These are phyloP conservation scores for Oryza punctata DNA, from an alignment of 176 grass and related monocot species.

Conservation along the genomic window DNA sequence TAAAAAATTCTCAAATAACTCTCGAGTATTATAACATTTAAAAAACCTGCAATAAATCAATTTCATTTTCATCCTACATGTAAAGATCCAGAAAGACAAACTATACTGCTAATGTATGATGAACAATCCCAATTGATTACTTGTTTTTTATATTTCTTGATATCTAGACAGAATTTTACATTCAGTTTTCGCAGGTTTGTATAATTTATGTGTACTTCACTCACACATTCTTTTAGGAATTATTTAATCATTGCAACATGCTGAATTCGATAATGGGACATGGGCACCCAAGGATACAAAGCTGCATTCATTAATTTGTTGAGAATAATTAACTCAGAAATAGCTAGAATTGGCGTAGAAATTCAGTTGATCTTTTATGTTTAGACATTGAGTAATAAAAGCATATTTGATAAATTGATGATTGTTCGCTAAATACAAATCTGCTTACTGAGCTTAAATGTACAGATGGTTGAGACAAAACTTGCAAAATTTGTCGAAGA, in stretches of 20 bases:
- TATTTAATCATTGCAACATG: background rate
- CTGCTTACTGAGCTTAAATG: constrained; percentile 37
- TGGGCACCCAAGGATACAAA: background rate
- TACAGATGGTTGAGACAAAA: constrained; percentile 62
- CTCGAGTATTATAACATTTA: background rate
- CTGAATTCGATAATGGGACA: background rate
- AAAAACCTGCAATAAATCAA: background rate
- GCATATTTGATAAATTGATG: background rate
- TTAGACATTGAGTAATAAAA: constrained; percentile 6
- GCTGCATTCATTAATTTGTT: background rate
- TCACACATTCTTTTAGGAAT: background rate
- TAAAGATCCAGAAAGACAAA: background rate
- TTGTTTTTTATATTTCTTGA: background rate
- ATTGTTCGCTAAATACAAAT: constrained; percentile 20
- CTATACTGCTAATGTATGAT: too few relatives aligned
- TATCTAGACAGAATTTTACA: background rate
- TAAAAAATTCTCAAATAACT: background rate
- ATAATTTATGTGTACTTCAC: background rate
- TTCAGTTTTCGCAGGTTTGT: background rate
- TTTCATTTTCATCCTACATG: background rate
- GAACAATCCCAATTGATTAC: background rate
- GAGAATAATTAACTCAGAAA: constrained; percentile 20
- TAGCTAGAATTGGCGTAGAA: background rate
- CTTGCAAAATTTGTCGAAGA: constrained; percentile 76
- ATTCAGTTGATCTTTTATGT: background rate